Evolutionary conservation across 306 rosid genomes (phyloP).

Genomic region (Rubus idaeus): DNA sequence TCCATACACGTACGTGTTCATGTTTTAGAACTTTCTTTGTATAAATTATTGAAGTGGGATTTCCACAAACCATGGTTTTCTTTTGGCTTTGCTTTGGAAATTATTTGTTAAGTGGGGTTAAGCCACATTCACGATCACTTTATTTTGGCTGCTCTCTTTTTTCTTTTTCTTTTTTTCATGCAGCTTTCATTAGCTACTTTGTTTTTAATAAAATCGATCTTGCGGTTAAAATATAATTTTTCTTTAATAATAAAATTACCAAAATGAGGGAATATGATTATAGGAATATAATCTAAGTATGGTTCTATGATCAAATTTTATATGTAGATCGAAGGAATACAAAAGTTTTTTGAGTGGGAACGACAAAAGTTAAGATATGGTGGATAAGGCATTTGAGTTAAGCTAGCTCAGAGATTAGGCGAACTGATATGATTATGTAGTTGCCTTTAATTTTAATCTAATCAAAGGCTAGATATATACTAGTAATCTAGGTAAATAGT

Average conservation of each 20-base stretch:
- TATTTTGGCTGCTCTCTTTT: slow-evolving; percentile 19
- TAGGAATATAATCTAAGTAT: slow-evolving; percentile 18
- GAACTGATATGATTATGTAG: not conserved
- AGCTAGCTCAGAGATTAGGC: not conserved
- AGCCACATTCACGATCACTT: slow-evolving; percentile 27
- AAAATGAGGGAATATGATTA: slow-evolving; percentile 25
- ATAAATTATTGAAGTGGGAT: slow-evolving; percentile 29
- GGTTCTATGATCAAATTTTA: not conserved
- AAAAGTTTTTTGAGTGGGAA: not conserved
- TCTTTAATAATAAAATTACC: slow-evolving; percentile 14
- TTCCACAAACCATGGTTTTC: slow-evolving; percentile 18
- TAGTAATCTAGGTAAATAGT: not conserved
- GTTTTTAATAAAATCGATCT: slow-evolving; percentile 7
- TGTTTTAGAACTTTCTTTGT: not conserved
- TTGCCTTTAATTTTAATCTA: not conserved
- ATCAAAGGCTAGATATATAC: not conserved
- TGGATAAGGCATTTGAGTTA: slow-evolving; percentile 39
- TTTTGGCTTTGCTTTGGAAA: not conserved
- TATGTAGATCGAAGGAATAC: not conserved
- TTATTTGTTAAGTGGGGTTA: slow-evolving; percentile 27
- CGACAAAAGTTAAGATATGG: not conserved
- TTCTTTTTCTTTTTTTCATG: no score
- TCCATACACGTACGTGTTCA: slow-evolving; percentile 1
- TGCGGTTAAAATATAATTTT: not conserved
- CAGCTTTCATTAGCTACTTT: slow-evolving; percentile 11